These are phyloP conservation scores for Rachicladosporium sp. DNA, from an alignment of 2,329 filamentous ascomycete genomes.

Conservation along the genomic window DNA sequence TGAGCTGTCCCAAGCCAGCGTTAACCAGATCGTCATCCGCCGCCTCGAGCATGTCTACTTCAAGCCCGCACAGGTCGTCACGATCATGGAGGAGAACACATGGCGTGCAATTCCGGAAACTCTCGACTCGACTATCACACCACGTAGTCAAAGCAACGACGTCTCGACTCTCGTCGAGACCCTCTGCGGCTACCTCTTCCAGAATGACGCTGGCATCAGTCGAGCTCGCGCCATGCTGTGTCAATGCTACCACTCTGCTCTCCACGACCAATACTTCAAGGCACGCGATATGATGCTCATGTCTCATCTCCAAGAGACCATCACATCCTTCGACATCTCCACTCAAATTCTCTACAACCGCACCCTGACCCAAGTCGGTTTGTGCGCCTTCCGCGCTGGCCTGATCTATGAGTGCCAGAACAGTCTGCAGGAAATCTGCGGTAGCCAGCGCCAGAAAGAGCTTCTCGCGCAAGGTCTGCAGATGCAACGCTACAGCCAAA, in stretches of 20 bases:
- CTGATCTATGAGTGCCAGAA: slow-evolving; percentile 96
- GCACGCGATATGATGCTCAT: slow-evolving; percentile 99
- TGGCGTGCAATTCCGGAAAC: slow-evolving; percentile 66
- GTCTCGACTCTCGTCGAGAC: slow-evolving; percentile 66
- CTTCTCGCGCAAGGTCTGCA: slow-evolving; percentile 94
- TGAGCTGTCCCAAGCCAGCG: slow-evolving; percentile 67
- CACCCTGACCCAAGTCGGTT: slow-evolving; percentile 90
- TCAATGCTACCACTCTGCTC: slow-evolving; percentile 95
- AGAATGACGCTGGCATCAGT: slow-evolving; percentile 88
- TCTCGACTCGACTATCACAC: slow-evolving; percentile 69
- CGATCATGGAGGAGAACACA: slow-evolving; percentile 84
- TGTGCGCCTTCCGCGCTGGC: slow-evolving; percentile 94
- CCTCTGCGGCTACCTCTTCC: slow-evolving; percentile 90
- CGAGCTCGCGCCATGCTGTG: slow-evolving; percentile 93
- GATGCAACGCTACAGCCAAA: slow-evolving; percentile 92
- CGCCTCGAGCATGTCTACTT: slow-evolving; percentile 97
- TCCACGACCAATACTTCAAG: slow-evolving; percentile 97
- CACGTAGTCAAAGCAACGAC: slow-evolving; percentile 55
- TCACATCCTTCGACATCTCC: slow-evolving; percentile 89
- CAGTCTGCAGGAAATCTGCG: slow-evolving; percentile 94
- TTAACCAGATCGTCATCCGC: slow-evolving; percentile 89
- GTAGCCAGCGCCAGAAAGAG: slow-evolving; percentile 95
- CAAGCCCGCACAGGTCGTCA: slow-evolving; percentile 90
- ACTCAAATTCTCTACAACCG: slow-evolving; percentile 98
- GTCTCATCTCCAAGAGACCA: slow-evolving; percentile 97